Evolutionary conservation across 1,284 basidiomycete genomes (phyloP), one percentile per base, ranked within the genome.

Genomic region (Fistulina hepatica): DNA sequence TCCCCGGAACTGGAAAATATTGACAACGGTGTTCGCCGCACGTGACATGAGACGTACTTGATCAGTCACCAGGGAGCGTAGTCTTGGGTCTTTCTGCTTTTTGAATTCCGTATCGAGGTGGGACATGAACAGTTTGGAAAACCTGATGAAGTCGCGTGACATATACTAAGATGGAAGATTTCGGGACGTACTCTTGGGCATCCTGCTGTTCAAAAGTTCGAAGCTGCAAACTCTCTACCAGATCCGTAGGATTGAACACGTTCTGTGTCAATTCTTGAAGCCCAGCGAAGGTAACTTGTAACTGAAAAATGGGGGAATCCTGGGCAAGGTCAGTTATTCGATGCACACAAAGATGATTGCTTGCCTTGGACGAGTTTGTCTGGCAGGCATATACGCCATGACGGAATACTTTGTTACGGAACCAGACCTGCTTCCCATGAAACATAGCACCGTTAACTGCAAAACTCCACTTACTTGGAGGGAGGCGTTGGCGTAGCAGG

Each of bases 401-500:
- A 20, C 81, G 67, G 50, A 84, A 83, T 2, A 67, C 58, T n/a
- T 71, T 49, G 48, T 81, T 73, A 44, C 76, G 68, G 54, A 68
- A 84, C 81, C 81, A 83, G 6, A 82, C 73, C 73, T 79, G 44
- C 9, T 36, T 9, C 39, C 11, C 38, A 33, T 31, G 22, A 33
- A 17, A 39, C 3, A 13, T n/a, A 27, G 19, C 32, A 40, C 28
- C 23, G 19, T 11, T 10, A 31, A 32, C 35, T 5, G n/a, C 36
- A 32, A 68, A 71, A 25, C 76, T 69, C 2, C 73, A 75, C 76
- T 73, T 24, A 81, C 83, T 63, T 95, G 91, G 28, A 94, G 66
- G 46, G 84, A 93, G 5, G 89, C 86, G 56, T 94, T 94, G 36
- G 86, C 89, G 48, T 92, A 93, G 52, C 89, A 91, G 4, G 91